Percentiles rank a stretch among this genome's conserved stretches.
phyloP scores from a whole-genome alignment of 1,284 basidiomycete genomes.

The Vanrija humicola region DNA sequence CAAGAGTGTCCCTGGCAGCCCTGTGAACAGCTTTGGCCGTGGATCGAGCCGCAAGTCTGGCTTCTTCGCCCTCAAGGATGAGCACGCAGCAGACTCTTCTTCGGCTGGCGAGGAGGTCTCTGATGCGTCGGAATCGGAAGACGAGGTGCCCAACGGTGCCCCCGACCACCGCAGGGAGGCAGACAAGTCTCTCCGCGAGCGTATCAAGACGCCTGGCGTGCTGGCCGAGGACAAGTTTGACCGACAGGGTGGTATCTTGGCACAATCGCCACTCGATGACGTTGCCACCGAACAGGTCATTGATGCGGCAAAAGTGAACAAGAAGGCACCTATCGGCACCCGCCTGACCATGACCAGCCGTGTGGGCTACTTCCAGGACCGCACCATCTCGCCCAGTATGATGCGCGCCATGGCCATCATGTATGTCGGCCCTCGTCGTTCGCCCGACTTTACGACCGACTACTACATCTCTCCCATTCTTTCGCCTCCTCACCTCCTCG shows the following conservation, averaged over 20 bases:
- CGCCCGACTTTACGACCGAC: constrained; percentile 90
- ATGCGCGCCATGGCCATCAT: constrained; percentile 98
- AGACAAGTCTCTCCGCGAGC: constrained; percentile 50
- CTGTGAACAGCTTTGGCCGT: no score
- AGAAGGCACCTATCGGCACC: constrained; percentile 63
- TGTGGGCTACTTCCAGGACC: constrained; percentile 88
- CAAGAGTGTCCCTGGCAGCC: constrained; percentile 7
- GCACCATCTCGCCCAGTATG: constrained; percentile 87
- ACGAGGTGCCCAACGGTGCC: constrained; percentile 20
- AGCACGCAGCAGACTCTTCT: constrained; percentile 31
- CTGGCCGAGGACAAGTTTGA: constrained; percentile 14
- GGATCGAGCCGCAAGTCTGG: constrained; percentile 32
- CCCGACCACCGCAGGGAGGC: constrained; percentile 34
- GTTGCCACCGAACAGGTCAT: constrained; percentile 11
- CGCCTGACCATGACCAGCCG: constrained; percentile 93
- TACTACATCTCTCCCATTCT: constrained; percentile 93
- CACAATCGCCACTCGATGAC: constrained; percentile 1
- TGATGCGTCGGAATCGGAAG: constrained; percentile 16
- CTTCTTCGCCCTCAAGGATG: constrained; percentile 55
- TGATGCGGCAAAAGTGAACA: constrained; percentile 27
- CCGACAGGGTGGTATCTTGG: constrained; percentile 13
- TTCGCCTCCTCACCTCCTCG: constrained; percentile 74
- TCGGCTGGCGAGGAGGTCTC: constrained; percentile 7
- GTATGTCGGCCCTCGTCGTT: constrained; percentile 86
- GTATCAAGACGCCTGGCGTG: constrained; percentile 47